A percentile compares a stretch with the other conserved stretches of the same genome.
phyloP scores from a whole-genome alignment of 345 rosid genomes.

The Hevea brasiliensis region DNA sequence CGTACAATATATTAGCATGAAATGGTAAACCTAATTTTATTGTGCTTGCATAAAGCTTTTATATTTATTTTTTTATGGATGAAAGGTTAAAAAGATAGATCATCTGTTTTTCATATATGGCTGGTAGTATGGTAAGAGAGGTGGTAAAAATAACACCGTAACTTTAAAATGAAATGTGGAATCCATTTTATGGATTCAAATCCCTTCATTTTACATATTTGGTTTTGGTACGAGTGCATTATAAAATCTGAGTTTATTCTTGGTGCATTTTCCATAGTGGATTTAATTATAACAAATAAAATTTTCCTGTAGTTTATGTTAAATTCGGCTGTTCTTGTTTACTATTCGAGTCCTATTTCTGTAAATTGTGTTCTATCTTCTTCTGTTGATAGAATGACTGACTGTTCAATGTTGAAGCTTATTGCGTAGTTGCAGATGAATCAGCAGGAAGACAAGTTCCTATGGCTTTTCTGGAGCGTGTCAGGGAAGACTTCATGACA shows the following conservation, averaged over 20 bases:
- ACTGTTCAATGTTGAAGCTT: constrained; percentile 14
- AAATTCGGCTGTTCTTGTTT: too few relatives aligned
- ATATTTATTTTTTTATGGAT: not conserved
- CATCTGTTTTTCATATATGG: not conserved
- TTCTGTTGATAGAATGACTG: not conserved
- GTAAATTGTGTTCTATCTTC: not conserved
- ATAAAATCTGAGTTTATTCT: not conserved
- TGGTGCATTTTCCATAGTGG: not conserved
- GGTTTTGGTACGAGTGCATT: not conserved
- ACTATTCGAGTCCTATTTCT: not conserved
- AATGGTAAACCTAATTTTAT: too few relatives aligned
- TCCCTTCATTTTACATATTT: not conserved
- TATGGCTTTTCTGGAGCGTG: constrained; percentile 26
- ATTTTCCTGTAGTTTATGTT: not conserved
- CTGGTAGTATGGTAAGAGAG: not conserved
- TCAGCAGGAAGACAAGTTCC: constrained; percentile 26
- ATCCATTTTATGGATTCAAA: not conserved
- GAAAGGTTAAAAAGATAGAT: not conserved
- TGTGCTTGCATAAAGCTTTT: not conserved
- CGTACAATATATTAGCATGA: not conserved
- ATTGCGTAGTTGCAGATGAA: constrained; percentile 29
- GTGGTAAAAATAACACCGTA: not conserved
- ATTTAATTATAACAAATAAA: too few relatives aligned
- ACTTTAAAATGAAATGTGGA: not conserved
- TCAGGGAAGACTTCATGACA: constrained; percentile 21